phyloP scores from a whole-genome alignment of 805 yeast genomes.

The Yamadazyma phyllophila region DNA sequence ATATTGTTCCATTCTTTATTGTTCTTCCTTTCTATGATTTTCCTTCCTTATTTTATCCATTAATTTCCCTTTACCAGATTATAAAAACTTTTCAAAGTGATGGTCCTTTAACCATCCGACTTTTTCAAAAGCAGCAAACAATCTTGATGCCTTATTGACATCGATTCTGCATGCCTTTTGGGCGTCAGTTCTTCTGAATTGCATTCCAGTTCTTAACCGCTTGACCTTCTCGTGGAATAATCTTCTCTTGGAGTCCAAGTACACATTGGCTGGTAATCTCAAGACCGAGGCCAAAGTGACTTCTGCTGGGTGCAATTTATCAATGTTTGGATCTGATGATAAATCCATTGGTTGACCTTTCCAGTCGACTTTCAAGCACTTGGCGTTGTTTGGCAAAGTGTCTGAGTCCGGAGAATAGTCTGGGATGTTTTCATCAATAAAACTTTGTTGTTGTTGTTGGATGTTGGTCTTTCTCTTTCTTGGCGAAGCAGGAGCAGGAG shows the following conservation, averaged over 20 bases:
- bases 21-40: background rate
- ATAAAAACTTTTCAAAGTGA: slow-evolving; percentile 47
- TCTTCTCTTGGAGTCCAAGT: slow-evolving; percentile 66
- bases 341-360: slow-evolving; percentile 97
- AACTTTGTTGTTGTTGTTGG: slow-evolving; percentile 41
- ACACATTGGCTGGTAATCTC: slow-evolving; percentile 83
- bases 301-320: slow-evolving; percentile 88
- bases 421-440: slow-evolving; percentile 67
- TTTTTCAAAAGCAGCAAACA: slow-evolving; percentile 85
- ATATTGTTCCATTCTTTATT: background rate
- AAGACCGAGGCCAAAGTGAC: slow-evolving; percentile 80
- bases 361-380: slow-evolving; percentile 90
- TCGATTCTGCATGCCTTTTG: slow-evolving; percentile 97
- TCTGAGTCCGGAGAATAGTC: slow-evolving; percentile 76
- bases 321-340: slow-evolving; percentile 67
- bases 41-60: background rate
- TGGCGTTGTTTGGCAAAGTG: slow-evolving; percentile 62
- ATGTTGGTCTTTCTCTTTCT: slow-evolving; percentile 38
- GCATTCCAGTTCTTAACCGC: slow-evolving; percentile 63
- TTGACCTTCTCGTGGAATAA: slow-evolving; percentile 86
- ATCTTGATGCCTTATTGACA: slow-evolving; percentile 90
- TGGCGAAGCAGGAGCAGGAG: slow-evolving; percentile 21
- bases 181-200: slow-evolving; percentile 95
- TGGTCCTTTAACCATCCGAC: slow-evolving; percentile 89
- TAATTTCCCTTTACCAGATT: background rate